Base-by-base conservation (phyloP, 2,329 filamentous ascomycete genomes). In the Trichoderma oligosporum region DNA sequence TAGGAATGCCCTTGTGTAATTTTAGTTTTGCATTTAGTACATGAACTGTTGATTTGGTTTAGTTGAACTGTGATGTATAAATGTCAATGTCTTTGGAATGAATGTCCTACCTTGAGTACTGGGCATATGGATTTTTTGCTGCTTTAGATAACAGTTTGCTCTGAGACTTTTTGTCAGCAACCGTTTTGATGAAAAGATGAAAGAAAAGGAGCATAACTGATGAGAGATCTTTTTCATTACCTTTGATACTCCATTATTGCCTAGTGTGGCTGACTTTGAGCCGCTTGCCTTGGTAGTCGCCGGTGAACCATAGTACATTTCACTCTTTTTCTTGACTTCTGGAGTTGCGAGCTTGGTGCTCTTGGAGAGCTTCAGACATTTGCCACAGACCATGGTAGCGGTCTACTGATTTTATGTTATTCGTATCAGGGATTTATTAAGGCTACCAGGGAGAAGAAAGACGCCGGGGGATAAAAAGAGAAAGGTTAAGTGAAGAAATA, bases 71-170 rank as follows among this genome's bases (percentile, higher is more conserved):
- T 12, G 8, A 29, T n/a, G 14, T 31, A 7, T 9, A 11, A 6
- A 1, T 46, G 6, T 1, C 27, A 20, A n/a, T n/a, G n/a, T n/a
- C 18, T 31, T 33, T 38, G n/a, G 36, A n/a, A n/a, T n/a, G n/a
- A n/a, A n/a, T n/a, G n/a, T n/a, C 35, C 33, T 27, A 64, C 65
- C 63, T 67, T 8, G 83, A 77, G 67, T 86, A 86, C 54, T 82
- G 78, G 2, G 83, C 83, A 63, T 85, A 87, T 0, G 84, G 84
- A 61, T 87, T 86, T 70, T 85, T 84, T 29, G 84, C 84, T 45
- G 79, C 77, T 62, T 84, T 82, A 57, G 82, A 86, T 29, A 86
- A 72, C 4, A 86, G 75, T 68, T 87, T 87, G 70, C 80, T 86
- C 82, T 84, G 7, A 25, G 53, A 11, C 7, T 12, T 2, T 41